These are phyloP conservation scores for Diatrype stigma DNA, from an alignment of 2,329 filamentous ascomycete genomes.

Conservation along the genomic window DNA sequence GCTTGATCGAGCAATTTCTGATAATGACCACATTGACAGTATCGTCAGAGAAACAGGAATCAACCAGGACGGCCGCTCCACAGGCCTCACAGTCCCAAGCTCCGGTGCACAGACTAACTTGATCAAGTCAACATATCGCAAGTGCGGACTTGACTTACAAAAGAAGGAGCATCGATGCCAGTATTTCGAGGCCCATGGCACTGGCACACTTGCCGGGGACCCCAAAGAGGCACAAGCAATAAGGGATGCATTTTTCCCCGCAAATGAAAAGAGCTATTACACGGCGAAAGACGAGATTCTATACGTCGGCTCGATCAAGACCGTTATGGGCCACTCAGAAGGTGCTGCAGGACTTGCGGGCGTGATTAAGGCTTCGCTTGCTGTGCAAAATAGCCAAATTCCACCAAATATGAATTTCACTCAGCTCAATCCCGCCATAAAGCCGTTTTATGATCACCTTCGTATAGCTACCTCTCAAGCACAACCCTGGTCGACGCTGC, in stretches of 20 bases:
- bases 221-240: constrained; percentile 21
- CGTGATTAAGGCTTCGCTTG: constrained; percentile 6
- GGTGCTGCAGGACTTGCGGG: constrained; percentile 9
- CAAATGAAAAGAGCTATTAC: background rate
- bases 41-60: constrained; percentile 5
- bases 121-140: constrained; percentile 2
- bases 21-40: constrained; percentile 11
- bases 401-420: constrained; percentile 12
- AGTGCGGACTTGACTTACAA: constrained; percentile 2
- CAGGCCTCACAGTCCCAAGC: constrained; percentile 7
- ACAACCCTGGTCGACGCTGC: constrained; percentile 5
- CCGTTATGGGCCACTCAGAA: constrained; percentile 10
- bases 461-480: background rate
- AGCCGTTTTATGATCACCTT: constrained; percentile 2
- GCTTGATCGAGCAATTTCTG: constrained; percentile 32
- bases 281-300: background rate
- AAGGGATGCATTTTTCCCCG: constrained; percentile 3
- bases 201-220: constrained; percentile 24
- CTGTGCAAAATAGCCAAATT: constrained; percentile 1
- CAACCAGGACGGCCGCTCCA: constrained; percentile 8
- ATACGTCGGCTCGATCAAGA: constrained; percentile 9
- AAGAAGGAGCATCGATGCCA: constrained; percentile 13
- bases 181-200: constrained; percentile 27
- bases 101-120: constrained; percentile 1
- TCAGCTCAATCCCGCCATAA: background rate